Base-by-base conservation (phyloP, 192 early-diverging fungal species). In the Chytriomyces sp. region DNA sequence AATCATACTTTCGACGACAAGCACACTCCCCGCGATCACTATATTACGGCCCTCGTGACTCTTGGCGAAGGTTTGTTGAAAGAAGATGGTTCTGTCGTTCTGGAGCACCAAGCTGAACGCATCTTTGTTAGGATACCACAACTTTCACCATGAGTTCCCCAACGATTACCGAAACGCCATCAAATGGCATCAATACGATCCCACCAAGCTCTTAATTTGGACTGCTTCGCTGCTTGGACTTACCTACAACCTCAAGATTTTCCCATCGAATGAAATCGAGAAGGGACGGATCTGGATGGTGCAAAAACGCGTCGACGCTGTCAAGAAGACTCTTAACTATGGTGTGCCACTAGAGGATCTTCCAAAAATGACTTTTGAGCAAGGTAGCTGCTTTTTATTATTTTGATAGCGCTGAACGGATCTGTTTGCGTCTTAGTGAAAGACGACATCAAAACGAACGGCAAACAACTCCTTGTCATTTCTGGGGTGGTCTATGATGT, bases 401-500 rank as follows among this genome's bases (percentile, higher is more conserved):
- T 5, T 7, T 19, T 39, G 7, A 14, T 57, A 57, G 5, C 8
- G 25, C 22, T 25, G 14, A 63, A 6, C 17, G 22, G 41, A 5
- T 28, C 38, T n/a, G 31, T 19, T 8, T 5, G 36, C 12, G n/a
- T n/a, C n/a, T 12, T 55, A 79, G 76, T 84, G 82, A 89, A 52
- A 86, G 89, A 78, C 52, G 79, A 85, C 72, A 90, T 92, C 72
- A 82, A 88, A 74, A 78, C 83, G 64, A 76, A 91, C 53, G 84
- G 86, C 57, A 86, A 88, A 73, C 86, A 89, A 73, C 91, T 91
- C 85, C 85, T 94, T 59, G 80, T 96, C 33, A 86, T 98, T 52
- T 93, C 94, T 73, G 91, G 91, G 73, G 82, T 90, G 32, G 80
- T 94, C 39, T 93, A 96, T 70, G 89, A 96, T 72, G 86, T 98